Evolutionary conservation across 2,329 filamentous ascomycete genomes (phyloP).

Genomic region (Ophiostoma sp.): DNA sequence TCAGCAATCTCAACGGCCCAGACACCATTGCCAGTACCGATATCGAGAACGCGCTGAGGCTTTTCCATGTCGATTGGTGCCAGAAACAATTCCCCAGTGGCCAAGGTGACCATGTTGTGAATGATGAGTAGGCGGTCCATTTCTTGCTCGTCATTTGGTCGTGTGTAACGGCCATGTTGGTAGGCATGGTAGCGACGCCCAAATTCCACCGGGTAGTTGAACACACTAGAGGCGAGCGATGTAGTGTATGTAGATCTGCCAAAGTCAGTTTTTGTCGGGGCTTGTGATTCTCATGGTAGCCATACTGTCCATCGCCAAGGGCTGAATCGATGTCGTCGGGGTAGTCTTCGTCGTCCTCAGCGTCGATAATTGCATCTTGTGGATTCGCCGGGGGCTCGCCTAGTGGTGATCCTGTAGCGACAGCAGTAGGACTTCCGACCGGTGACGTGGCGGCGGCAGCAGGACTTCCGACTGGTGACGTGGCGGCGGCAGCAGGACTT

Average conservation of each 20-base stretch:
- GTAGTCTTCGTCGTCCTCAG: constrained; percentile 19
- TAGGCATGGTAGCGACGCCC: constrained; percentile 37
- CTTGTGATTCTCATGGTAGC: neutral
- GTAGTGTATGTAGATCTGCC: constrained; percentile 27
- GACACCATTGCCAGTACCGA: constrained; percentile 24
- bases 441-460: neutral
- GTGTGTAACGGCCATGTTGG: constrained; percentile 35
- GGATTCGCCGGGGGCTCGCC: neutral
- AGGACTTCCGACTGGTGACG: neutral
- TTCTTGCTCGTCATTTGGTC: constrained; percentile 36
- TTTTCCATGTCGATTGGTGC: constrained; percentile 21
- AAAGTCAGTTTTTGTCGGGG: neutral
- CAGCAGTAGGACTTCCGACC: neutral
- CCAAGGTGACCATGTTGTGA: constrained; percentile 20
- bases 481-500: neutral
- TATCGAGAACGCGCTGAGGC: constrained; percentile 22
- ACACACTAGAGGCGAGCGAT: constrained; percentile 31
- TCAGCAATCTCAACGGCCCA: constrained; percentile 25
- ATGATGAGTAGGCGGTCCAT: constrained; percentile 25
- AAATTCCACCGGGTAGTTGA: constrained; percentile 33
- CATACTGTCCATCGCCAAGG: constrained; percentile 16
- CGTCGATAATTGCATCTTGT: constrained; percentile 15
- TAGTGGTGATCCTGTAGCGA: too few relatives aligned
- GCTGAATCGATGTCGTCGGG: constrained; percentile 22
- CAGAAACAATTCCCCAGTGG: constrained; percentile 18